Percentiles rank a stretch among this genome's conserved stretches.
phyloP scores from a whole-genome alignment of 2,329 filamentous ascomycete genomes.

The Pestalotiopsis fici region DNA sequence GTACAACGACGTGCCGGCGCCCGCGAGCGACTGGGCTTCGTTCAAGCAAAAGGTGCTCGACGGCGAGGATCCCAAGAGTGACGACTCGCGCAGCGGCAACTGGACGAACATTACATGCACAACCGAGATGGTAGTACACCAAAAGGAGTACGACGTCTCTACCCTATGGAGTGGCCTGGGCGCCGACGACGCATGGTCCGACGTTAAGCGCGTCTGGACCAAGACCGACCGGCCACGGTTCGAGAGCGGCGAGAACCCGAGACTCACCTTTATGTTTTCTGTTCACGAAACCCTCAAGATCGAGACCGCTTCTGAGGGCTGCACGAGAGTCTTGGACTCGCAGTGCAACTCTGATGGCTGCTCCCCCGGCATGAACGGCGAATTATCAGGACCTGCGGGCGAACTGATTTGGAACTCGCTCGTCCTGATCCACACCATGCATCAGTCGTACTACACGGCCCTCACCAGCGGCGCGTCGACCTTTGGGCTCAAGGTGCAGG shows the following conservation, averaged over 20 bases:
- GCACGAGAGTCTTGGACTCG: no score
- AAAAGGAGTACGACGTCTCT: not conserved
- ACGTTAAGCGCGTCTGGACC: not conserved
- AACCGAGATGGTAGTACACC: not conserved
- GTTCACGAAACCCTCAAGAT: not conserved
- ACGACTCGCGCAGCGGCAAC: no score
- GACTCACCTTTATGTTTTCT: not conserved
- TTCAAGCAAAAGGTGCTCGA: not conserved
- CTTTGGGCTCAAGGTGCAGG: no score
- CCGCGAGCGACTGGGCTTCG: not conserved
- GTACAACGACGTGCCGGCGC: not conserved
- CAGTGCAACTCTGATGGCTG: no score
- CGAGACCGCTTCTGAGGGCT: no score
- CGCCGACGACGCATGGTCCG: not conserved
- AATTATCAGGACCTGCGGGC: no score
- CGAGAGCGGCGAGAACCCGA: no score
- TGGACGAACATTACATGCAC: not conserved
- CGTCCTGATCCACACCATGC: no score
- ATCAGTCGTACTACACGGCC: no score
- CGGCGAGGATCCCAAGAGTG: not conserved
- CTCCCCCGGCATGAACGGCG: no score
- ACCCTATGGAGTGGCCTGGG: not conserved
- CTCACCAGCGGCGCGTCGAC: no score
- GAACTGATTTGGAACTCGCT: no score
- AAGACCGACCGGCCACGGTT: not conserved